Conservation (phyloP, 805 yeast species). For the Candida morakotiae region DNA sequence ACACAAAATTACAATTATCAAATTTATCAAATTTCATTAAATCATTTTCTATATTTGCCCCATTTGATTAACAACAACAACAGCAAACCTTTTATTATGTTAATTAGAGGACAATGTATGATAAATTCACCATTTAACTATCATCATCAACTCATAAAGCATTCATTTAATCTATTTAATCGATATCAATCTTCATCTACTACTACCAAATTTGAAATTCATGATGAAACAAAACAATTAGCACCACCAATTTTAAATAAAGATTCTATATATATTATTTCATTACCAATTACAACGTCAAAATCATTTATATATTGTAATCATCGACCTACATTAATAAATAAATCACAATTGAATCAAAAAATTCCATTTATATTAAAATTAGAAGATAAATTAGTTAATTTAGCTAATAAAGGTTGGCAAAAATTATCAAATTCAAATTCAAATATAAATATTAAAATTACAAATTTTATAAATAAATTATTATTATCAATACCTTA, state of each 20-base stretch:
- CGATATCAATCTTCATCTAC: neutral
- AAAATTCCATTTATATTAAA: conserved; percentile 31
- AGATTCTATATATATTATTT: conserved; percentile 56
- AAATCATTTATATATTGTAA: conserved; percentile 68
- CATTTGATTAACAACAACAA: too few relatives aligned
- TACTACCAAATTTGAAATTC: conserved; percentile 1
- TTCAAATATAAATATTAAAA: conserved; percentile 49
- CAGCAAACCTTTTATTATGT: too few relatives aligned
- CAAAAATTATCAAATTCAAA: conserved; percentile 52
- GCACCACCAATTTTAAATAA: conserved; percentile 11
- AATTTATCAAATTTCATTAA: too few relatives aligned
- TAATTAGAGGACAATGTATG: too few relatives aligned
- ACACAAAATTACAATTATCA: too few relatives aligned
- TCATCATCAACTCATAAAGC: too few relatives aligned
- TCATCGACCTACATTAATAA: conserved; percentile 36
- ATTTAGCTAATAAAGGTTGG: conserved; percentile 61
- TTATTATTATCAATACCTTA: conserved; percentile 68
- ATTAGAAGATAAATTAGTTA: conserved; percentile 44
- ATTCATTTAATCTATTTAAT: too few relatives aligned
- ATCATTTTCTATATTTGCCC: too few relatives aligned
- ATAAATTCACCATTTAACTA: too few relatives aligned
- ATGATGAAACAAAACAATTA: neutral
- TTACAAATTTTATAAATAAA: conserved; percentile 50
- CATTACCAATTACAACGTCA: conserved; percentile 66
- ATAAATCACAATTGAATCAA: conserved; percentile 20